Conservation (phyloP, 805 yeast species). For the Wickerhamiella musiphila region DNA sequence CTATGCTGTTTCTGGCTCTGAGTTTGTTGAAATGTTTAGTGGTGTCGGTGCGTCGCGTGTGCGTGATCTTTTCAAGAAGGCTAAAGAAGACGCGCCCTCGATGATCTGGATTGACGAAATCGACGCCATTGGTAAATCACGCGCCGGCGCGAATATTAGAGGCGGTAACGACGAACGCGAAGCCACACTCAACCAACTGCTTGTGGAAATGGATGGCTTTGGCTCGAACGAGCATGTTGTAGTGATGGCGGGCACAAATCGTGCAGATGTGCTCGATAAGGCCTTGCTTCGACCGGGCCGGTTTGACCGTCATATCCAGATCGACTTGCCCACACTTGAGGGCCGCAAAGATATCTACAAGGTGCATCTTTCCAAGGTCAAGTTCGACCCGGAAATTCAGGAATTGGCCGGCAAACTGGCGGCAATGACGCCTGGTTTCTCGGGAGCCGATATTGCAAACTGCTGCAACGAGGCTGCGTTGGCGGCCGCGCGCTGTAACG, state of each 20-base stretch:
- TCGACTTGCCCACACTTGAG: constrained; percentile 75
- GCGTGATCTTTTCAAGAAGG: constrained; percentile 78
- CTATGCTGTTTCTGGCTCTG: constrained; percentile 81
- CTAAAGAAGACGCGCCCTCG: constrained; percentile 78
- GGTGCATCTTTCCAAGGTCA: constrained; percentile 56
- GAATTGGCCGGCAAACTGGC: constrained; percentile 69
- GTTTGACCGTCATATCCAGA: constrained; percentile 75
- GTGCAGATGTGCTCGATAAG: constrained; percentile 78
- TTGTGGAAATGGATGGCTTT: constrained; percentile 95
- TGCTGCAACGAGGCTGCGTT: constrained; percentile 90
- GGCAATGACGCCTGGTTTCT: constrained; percentile 85
- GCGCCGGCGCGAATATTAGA: constrained; percentile 29
- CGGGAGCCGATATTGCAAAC: constrained; percentile 94
- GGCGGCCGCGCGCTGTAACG: constrained; percentile 71
- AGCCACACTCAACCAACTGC: constrained; percentile 74
- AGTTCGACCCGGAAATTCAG: constrained; percentile 30
- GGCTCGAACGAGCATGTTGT: constrained; percentile 78
- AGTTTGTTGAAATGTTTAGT: constrained; percentile 92
- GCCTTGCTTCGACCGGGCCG: constrained; percentile 90
- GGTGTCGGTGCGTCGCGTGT: constrained; percentile 95
- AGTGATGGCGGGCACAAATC: constrained; percentile 86
- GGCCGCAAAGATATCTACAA: constrained; percentile 77
- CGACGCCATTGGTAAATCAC: constrained; percentile 87
- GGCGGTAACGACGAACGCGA: constrained; percentile 90
- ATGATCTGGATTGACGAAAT: constrained; percentile 88